Evolutionary conservation across 2,329 filamentous ascomycete species (phyloP).

Genomic region (Aspergillus novofumigatus): DNA sequence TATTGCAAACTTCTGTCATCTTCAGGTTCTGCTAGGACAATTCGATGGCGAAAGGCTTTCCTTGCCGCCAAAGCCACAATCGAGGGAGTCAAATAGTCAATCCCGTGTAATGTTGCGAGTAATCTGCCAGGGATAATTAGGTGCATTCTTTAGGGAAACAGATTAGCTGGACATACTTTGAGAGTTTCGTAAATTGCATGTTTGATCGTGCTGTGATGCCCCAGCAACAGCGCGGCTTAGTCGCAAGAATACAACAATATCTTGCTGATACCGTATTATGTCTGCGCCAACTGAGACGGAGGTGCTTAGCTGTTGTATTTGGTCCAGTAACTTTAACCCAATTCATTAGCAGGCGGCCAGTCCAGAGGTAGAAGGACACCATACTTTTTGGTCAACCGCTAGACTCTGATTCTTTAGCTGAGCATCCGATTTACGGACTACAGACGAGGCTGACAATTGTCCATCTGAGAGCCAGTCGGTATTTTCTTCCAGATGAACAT

Average conservation of each 20-base stretch:
- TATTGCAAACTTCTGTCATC: conserved; percentile 88
- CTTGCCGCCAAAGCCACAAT: conserved; percentile 75
- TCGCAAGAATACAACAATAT: conserved; percentile 80
- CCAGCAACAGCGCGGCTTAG: conserved; percentile 79
- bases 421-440: conserved; percentile 28
- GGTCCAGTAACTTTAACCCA: conserved; percentile 44
- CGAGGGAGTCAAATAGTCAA: conserved; percentile 78
- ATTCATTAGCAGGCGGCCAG: conserved; percentile 2
- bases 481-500: conserved; percentile 68
- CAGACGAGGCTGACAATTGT: conserved; percentile 33
- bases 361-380: not conserved
- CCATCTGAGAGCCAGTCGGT: conserved; percentile 37
- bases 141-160: not conserved
- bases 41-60: conserved; percentile 84
- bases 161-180: conserved; percentile 43
- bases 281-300: conserved; percentile 67
- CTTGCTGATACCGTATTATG: conserved; percentile 77
- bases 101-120: conserved; percentile 74
- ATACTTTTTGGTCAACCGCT: conserved; percentile 23
- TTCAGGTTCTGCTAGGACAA: conserved; percentile 64
- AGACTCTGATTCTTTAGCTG: conserved; percentile 14
- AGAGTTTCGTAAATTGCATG: conserved; percentile 66
- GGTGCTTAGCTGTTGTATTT: conserved; percentile 56
- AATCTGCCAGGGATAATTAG: conserved; percentile 13
- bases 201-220: conserved; percentile 77